Percentiles rank a stretch among this genome's conserved stretches.
Evolutionary conservation across 2,329 filamentous ascomycete genomes (phyloP).

Genomic region (Trichoderma asperellum): DNA sequence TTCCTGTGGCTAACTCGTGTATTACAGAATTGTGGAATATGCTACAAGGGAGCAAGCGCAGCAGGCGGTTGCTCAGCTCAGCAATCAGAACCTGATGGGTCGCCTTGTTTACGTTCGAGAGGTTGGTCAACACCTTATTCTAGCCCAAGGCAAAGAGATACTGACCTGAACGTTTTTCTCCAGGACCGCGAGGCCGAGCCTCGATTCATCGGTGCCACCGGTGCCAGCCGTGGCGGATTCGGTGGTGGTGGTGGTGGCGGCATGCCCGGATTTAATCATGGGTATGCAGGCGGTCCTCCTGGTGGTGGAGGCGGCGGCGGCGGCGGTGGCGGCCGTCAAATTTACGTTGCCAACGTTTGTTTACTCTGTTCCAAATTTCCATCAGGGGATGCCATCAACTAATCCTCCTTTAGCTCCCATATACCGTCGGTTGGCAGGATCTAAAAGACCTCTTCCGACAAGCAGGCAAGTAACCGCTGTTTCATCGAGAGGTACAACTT

Average conservation of each 20-base stretch:
- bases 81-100: constrained; percentile 99
- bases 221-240: constrained; percentile 65
- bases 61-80: constrained; percentile 93
- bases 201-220: constrained; percentile 81
- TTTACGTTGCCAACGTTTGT: constrained; percentile 98
- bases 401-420: constrained; percentile 73
- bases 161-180: constrained; percentile 10
- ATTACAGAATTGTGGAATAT: constrained; percentile 96
- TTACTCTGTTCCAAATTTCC: constrained; percentile 15
- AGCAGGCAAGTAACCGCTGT: constrained; percentile 71
- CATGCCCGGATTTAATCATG: constrained; percentile 60
- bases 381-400: constrained; percentile 31
- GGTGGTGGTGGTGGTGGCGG: constrained; percentile 50
- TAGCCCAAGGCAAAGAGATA: neutral
- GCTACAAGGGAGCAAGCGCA: constrained; percentile 99
- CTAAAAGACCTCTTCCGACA: constrained; percentile 98
- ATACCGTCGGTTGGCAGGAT: constrained; percentile 98
- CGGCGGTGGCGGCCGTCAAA: constrained; percentile 70
- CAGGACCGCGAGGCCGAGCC: constrained; percentile 98
- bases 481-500: neutral
- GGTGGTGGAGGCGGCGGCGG: constrained; percentile 56
- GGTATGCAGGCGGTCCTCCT: constrained; percentile 53
- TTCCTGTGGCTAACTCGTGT: neutral
- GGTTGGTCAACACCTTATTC: constrained; percentile 55
- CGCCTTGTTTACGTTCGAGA: constrained; percentile 98